Conservation (phyloP, 2,329 filamentous ascomycete genomes). For the Colletotrichum ledebouriae region DNA sequence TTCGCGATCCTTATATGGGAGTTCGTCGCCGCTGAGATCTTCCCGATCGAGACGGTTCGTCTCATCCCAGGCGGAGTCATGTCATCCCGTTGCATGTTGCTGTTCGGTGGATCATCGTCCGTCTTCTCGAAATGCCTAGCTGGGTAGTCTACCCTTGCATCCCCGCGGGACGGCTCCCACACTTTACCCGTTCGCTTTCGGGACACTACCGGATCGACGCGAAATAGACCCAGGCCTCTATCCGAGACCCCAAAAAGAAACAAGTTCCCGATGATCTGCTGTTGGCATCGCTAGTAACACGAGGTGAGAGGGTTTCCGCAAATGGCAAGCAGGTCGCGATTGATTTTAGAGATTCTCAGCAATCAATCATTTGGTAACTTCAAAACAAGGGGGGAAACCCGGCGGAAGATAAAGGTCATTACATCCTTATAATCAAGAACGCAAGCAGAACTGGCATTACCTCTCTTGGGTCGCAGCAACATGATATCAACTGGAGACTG, state of each 20-base stretch:
- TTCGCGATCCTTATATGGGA: not conserved
- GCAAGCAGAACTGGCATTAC: too few species aligned
- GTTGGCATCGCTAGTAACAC: not conserved
- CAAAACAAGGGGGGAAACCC: too few species aligned
- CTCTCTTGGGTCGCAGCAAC: too few species aligned
- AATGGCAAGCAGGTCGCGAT: too few species aligned
- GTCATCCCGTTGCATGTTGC: slow-evolving; percentile 12
- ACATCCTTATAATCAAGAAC: too few species aligned
- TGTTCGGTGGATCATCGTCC: slow-evolving; percentile 23
- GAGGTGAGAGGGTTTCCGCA: too few species aligned
- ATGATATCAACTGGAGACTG: too few species aligned
- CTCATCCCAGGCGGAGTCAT: not conserved
- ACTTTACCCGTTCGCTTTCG: slow-evolving; percentile 24
- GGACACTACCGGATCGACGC: slow-evolving; percentile 3
- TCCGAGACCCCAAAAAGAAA: not conserved
- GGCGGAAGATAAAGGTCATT: too few species aligned
- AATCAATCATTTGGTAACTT: too few species aligned
- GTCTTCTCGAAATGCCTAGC: slow-evolving; percentile 1
- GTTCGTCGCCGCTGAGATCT: not conserved
- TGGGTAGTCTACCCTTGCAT: not conserved
- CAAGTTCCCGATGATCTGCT: not conserved
- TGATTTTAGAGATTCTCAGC: too few species aligned
- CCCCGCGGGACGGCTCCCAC: not conserved
- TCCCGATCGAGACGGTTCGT: not conserved
- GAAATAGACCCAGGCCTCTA: not conserved